Evolutionary conservation across 2,329 filamentous ascomycete species (phyloP).

Genomic region (Aspergillus tubingensis): DNA sequence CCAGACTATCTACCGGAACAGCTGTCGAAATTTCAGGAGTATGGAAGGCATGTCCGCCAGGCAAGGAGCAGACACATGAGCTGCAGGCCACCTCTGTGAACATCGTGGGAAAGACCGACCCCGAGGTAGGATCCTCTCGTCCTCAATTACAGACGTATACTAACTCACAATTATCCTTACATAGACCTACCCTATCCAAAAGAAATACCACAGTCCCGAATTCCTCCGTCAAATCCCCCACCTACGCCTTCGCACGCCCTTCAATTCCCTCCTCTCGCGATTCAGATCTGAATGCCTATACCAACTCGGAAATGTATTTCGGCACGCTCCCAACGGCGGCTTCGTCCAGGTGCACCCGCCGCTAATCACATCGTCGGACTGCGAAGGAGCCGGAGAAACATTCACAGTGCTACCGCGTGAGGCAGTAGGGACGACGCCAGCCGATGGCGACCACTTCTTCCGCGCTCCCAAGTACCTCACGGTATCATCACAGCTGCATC

Average conservation of each 20-base stretch:
- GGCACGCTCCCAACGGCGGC: conserved; percentile 59
- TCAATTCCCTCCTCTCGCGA: conserved; percentile 77
- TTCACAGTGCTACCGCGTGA: conserved; percentile 67
- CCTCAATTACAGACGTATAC: background rate
- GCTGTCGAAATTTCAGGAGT: conserved; percentile 75
- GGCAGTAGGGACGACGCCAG: conserved; percentile 24
- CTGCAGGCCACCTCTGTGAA: conserved; percentile 71
- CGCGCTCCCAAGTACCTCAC: conserved; percentile 87
- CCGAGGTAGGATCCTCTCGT: conserved; percentile 61
- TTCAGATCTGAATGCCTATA: conserved; percentile 79
- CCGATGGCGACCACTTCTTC: conserved; percentile 68
- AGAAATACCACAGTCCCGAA: conserved; percentile 90
- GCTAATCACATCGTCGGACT: conserved; percentile 94
- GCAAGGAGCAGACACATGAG: conserved; percentile 73
- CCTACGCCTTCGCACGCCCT: conserved; percentile 76
- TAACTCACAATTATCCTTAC: background rate
- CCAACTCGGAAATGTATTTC: conserved; percentile 74
- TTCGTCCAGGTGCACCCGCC: conserved; percentile 77
- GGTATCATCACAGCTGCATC: conserved; percentile 89
- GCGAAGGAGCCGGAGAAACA: conserved; percentile 93
- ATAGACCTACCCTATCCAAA: conserved; percentile 89
- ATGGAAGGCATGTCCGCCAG: conserved; percentile 70
- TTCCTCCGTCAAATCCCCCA: conserved; percentile 88
- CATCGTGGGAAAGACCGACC: conserved; percentile 75
- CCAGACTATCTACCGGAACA: conserved; percentile 76